Evolutionary conservation across 179 eudicot species (phyloP), one percentile per base, ranked within the genome.

Genomic region (Beta corolliflora): DNA sequence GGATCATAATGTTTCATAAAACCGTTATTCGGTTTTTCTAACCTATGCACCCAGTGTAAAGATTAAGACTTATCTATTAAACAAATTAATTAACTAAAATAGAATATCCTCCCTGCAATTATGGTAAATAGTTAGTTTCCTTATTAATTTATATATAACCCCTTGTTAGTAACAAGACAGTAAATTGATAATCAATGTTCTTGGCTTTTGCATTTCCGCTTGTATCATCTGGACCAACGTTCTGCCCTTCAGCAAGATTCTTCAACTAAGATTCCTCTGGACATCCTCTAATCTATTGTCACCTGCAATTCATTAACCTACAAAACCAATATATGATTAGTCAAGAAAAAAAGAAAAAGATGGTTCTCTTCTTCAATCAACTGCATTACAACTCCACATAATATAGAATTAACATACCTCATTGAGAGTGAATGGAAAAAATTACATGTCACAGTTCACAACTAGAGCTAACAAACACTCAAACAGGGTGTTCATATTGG

Each of bases 251-350:
- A 0, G 87, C 45, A 46, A 86, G 82, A 63, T 54, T 87, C 82
- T 91, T 88, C 92, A 92, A 87, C 88, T 94, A 80, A 90, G 85
- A 83, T 80, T 91, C 88, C 85, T 91, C 81, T 92, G 97, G n/a
- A 93, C 98, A 77, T 93, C 97, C 85, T 95, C 98, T 81, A 95
- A 25, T 25, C 29, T 36, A 36, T 92, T 69, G 93, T 91, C 70
- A 87, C 92, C 83, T 95, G 98, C 88, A 95, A 84, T 88, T 95
- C 98, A 86, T 95, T 97, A 83, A 95, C 98, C 98, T 95, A 66
- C 15, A 70, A 36, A 36, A 36, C 41, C 55, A 71, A 73, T 31
- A 41, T 25, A 83, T 68, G 41, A 55, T 7, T 54, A 55, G 58
- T 81, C 45, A 77, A 65, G 48, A n/a, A n/a, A n/a, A n/a, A n/a